A percentile compares a stretch with the other conserved stretches of the same genome.
Conservation (phyloP, 257 asterid genomes). For the Linderniella brevidens region DNA sequence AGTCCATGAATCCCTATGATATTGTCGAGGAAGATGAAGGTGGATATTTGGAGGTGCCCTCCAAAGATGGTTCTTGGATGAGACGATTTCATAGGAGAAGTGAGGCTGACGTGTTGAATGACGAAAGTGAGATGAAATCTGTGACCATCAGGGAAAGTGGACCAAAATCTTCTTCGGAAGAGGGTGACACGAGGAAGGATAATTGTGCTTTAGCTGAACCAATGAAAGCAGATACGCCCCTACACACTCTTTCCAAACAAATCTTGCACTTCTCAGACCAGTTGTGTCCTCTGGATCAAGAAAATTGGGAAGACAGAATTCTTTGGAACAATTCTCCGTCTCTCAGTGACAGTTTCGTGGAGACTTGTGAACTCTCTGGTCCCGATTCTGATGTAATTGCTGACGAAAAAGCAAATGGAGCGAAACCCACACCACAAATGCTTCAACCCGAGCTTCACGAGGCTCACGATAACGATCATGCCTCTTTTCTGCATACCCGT, state of each 20-base stretch:
- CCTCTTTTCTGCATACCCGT: slow-evolving; percentile 18
- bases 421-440: slow-evolving; percentile 18
- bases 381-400: slow-evolving; percentile 53
- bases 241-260: slow-evolving; percentile 25
- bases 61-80: slow-evolving; percentile 44
- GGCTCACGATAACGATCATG: slow-evolving; percentile 22
- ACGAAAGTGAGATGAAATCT: slow-evolving; percentile 23
- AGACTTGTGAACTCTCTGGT: slow-evolving; percentile 77
- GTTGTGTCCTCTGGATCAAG: slow-evolving; percentile 74
- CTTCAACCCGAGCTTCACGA: slow-evolving; percentile 24
- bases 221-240: slow-evolving; percentile 31
- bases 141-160: too few relatives aligned
- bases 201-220: slow-evolving; percentile 51
- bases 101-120: slow-evolving; percentile 17
- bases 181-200: slow-evolving; percentile 29
- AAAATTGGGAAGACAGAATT: slow-evolving; percentile 91
- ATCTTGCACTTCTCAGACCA: slow-evolving; percentile 25
- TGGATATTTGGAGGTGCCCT: slow-evolving; percentile 47
- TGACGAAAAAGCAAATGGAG: slow-evolving; percentile 21
- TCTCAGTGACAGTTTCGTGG: slow-evolving; percentile 29
- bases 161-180: slow-evolving; percentile 10
- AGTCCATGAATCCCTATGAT: slow-evolving; percentile 36
- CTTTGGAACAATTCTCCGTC: slow-evolving; percentile 77
- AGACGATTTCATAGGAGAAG: slow-evolving; percentile 24
- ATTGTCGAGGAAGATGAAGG: slow-evolving; percentile 90